These are phyloP conservation scores for Yamadazyma phyllophila DNA, from an alignment of 805 yeast species.

Conservation along the genomic window DNA sequence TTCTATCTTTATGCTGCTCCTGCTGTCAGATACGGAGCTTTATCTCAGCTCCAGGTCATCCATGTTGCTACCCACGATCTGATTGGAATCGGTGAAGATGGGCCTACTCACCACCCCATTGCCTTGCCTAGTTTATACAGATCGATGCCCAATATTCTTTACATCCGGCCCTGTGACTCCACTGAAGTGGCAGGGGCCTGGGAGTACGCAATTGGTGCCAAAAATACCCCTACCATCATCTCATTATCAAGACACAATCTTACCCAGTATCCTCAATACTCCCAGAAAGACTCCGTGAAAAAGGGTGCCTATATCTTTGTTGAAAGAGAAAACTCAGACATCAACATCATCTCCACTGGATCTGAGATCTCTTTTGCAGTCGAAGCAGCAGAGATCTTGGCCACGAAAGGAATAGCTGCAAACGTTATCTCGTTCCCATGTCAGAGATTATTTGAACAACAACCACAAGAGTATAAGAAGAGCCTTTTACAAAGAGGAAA, in stretches of 20 bases:
- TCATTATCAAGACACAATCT: constrained; percentile 28
- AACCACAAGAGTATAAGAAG: constrained; percentile 23
- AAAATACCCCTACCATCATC: constrained; percentile 19
- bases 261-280: constrained; percentile 21
- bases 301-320: constrained; percentile 27
- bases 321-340: constrained; percentile 18
- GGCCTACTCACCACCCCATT: constrained; percentile 59
- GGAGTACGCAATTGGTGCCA: constrained; percentile 23
- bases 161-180: constrained; percentile 55
- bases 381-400: constrained; percentile 23
- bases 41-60: constrained; percentile 44
- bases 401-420: constrained; percentile 20
- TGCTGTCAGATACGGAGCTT: constrained; percentile 50
- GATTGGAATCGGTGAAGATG: constrained; percentile 58
- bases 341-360: constrained; percentile 27
- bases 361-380: constrained; percentile 27
- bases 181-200: constrained; percentile 52
- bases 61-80: constrained; percentile 59
- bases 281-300: constrained; percentile 18
- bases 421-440: constrained; percentile 31
- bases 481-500: constrained; percentile 22
- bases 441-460: constrained; percentile 28
- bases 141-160: constrained; percentile 48
- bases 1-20: constrained; percentile 49
- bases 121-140: constrained; percentile 51